Conservation (phyloP, 108 stramenopile genomes). For the Discostella stelligeroides region DNA sequence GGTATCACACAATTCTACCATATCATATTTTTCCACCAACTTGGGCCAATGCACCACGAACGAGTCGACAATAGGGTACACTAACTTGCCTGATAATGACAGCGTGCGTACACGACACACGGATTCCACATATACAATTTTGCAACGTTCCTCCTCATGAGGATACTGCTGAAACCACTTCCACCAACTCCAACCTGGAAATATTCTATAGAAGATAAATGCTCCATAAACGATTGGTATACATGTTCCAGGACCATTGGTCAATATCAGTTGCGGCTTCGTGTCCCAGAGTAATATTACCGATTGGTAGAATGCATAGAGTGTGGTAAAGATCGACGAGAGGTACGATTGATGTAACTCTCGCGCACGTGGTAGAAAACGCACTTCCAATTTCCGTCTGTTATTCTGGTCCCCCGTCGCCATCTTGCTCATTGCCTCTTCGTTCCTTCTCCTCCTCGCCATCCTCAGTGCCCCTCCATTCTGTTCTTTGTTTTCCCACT, state of each 20-base stretch:
- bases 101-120: slow-evolving; percentile 87
- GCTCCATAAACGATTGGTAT: slow-evolving; percentile 71
- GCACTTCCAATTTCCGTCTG: slow-evolving; percentile 9
- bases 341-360: slow-evolving; percentile 72
- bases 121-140: slow-evolving; percentile 84
- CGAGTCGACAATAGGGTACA: slow-evolving; percentile 80
- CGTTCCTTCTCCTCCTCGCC: too few relatives aligned
- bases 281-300: slow-evolving; percentile 37
- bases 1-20: too few relatives aligned
- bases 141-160: slow-evolving; percentile 17
- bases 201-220: slow-evolving; percentile 57
- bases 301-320: slow-evolving; percentile 48
- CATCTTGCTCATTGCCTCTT: background rate
- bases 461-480: too few relatives aligned
- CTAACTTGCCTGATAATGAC: slow-evolving; percentile 85
- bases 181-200: background rate
- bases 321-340: slow-evolving; percentile 57
- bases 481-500: background rate
- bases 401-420: background rate
- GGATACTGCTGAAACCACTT: slow-evolving; percentile 31
- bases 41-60: slow-evolving; percentile 90
- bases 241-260: slow-evolving; percentile 92
- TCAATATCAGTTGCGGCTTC: slow-evolving; percentile 74
- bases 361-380: slow-evolving; percentile 71
- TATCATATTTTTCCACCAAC: slow-evolving; percentile 57